These are phyloP conservation scores for Ramaria rubella DNA, from an alignment of 768 basidiomycete species.

Conservation along the genomic window DNA sequence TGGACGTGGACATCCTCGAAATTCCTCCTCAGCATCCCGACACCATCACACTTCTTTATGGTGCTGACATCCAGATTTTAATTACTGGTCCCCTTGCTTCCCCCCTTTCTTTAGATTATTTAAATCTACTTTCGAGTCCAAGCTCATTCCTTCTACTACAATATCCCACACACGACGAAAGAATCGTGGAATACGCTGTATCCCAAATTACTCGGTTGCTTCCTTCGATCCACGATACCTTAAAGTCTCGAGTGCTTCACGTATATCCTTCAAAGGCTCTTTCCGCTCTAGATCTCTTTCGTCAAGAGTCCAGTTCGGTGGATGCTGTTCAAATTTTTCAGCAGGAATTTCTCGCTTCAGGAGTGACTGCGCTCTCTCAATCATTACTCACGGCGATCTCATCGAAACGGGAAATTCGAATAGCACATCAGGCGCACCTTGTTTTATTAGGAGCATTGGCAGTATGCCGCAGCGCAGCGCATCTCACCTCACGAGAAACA, in stretches of 20 bases:
- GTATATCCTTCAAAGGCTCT: slow-evolving; percentile 57
- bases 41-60: slow-evolving; percentile 22
- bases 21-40: slow-evolving; percentile 12
- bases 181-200: slow-evolving; percentile 37
- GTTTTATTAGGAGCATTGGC: slow-evolving; percentile 11
- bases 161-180: slow-evolving; percentile 33
- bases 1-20: slow-evolving; percentile 10
- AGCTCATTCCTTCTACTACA: slow-evolving; percentile 24
- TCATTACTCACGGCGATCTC: slow-evolving; percentile 27
- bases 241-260: slow-evolving; percentile 32
- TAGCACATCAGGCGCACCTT: not conserved
- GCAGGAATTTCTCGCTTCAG: slow-evolving; percentile 51
- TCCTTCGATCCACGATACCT: slow-evolving; percentile 18
- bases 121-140: slow-evolving; percentile 22
- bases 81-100: slow-evolving; percentile 56
- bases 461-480: slow-evolving; percentile 2
- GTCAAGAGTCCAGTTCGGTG: slow-evolving; percentile 38
- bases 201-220: slow-evolving; percentile 15
- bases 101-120: slow-evolving; percentile 28
- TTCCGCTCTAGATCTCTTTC: slow-evolving; percentile 43
- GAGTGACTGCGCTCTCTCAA: slow-evolving; percentile 43
- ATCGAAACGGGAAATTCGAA: not conserved
- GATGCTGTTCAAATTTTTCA: slow-evolving; percentile 58
- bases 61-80: slow-evolving; percentile 59
- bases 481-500: slow-evolving; percentile 23